Percentiles rank a stretch among this genome's conserved stretches.
Conservation (phyloP, 495 filamentous ascomycete genomes). For the Aspergillus hancockii region DNA sequence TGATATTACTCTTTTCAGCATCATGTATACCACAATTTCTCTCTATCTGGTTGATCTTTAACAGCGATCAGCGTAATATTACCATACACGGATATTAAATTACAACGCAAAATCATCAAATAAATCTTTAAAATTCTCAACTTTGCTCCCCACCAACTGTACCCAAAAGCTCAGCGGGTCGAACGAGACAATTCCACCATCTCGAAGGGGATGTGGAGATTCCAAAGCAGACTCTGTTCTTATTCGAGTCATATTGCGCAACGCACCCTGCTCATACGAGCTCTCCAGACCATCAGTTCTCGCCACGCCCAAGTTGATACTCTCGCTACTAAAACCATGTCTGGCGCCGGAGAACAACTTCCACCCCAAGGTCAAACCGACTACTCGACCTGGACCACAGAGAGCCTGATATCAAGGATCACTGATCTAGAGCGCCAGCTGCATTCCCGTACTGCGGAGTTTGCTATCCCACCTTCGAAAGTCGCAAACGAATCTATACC, state of each 20-base stretch:
- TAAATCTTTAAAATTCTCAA: slow-evolving; percentile 8
- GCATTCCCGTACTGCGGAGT: slow-evolving; percentile 46
- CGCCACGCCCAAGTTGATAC: slow-evolving; percentile 7
- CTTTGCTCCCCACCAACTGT: not conserved
- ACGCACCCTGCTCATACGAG: slow-evolving; percentile 4
- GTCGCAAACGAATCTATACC: not conserved
- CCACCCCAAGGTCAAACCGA: slow-evolving; percentile 27
- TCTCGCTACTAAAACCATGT: slow-evolving; percentile 13
- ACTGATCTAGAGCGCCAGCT: slow-evolving; percentile 64
- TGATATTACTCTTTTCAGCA: too few relatives aligned
- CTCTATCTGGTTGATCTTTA: not conserved
- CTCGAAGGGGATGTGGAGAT: slow-evolving; percentile 24
- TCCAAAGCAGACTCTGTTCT: slow-evolving; percentile 9
- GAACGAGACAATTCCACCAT: slow-evolving; percentile 5
- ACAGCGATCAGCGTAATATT: slow-evolving; percentile 5
- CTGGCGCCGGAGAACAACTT: slow-evolving; percentile 9
- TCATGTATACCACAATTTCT: too few relatives aligned
- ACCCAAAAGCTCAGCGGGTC: not conserved
- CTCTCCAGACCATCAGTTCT: slow-evolving; percentile 3
- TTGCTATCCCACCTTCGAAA: slow-evolving; percentile 22
- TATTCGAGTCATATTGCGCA: slow-evolving; percentile 3
- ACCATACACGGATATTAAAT: slow-evolving; percentile 8
- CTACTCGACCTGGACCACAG: slow-evolving; percentile 65
- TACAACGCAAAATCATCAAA: slow-evolving; percentile 1
- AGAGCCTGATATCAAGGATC: slow-evolving; percentile 66